Evolutionary conservation across 495 filamentous ascomycete genomes (phyloP), one percentile per base, ranked within the genome.

Genomic region (Pseudevernia furfuracea): DNA sequence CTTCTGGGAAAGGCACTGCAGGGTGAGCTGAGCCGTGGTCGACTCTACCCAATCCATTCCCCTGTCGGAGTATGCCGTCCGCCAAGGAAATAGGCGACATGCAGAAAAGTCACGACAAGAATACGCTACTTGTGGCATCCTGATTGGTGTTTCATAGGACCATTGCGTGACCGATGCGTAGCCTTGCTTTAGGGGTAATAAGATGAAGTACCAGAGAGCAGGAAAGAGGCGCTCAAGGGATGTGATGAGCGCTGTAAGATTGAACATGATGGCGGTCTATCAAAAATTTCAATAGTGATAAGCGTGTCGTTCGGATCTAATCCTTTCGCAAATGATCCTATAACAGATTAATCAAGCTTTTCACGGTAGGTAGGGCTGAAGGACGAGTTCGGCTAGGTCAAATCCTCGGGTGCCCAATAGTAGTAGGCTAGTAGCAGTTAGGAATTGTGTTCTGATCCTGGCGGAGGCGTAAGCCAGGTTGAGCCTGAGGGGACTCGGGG

Each of bases 291-390:
- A 34, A 34, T n/a, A n/a, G n/a, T n/a, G n/a, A n/a, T 11, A 52
- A 34, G 52, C 49, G 23, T 30, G 49, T 53, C 49, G 28, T 53
- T 12, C 17, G 14, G 49, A 53, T 30, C 23, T 53, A 28, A 53
- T 55, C 52, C 52, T 55, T 34, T 55, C 28, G 52, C 52, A 34
- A 55, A 55, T 1, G 28, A 55, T 55, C 52, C 52, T 30, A 9
- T 8, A 32, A 28, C 32, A 36, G 52, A 34, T 30, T 9, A 34
- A 55, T 15, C 30, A n/a, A 21, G 7, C 30, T 21, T 30, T 0
- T n/a, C n/a, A n/a, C n/a, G n/a, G n/a, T n/a, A 30, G 34, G 28
- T 55, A 55, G 52, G 52, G 52, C 52, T 55, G 28, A 32, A 32
- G 52, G 30, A 36, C 52, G n/a, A 30, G 11, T 3, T 32, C 28